These are phyloP conservation scores for Blastobotrys chiropterorum DNA, from an alignment of 805 yeast species.

Conservation along the genomic window DNA sequence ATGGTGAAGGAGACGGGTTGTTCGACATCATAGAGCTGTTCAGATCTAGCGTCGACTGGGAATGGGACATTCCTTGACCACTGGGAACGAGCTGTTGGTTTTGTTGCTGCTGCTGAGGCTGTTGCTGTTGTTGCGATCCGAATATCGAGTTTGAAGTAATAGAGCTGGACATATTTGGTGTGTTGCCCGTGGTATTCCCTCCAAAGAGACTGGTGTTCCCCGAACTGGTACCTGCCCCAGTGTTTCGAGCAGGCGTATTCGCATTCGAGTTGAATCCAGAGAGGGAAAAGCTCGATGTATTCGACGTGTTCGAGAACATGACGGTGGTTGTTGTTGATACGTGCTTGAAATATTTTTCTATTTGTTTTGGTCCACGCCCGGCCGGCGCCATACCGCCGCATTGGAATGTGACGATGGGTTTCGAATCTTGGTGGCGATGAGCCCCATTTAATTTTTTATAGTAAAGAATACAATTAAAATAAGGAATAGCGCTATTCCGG, in stretches of 20 bases:
- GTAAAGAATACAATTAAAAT: too few species aligned
- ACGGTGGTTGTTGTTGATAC: background rate
- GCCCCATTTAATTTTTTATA: too few species aligned
- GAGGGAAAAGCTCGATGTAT: background rate
- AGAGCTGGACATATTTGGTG: background rate
- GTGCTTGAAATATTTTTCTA: background rate
- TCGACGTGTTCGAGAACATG: background rate
- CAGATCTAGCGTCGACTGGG: constrained; percentile 12
- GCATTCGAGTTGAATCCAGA: background rate
- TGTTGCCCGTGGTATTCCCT: background rate
- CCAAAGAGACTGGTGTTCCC: background rate
- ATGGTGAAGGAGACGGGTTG: background rate
- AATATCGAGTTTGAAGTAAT: background rate
- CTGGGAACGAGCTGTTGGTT: background rate
- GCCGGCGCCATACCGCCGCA: background rate
- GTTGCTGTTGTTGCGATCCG: constrained; percentile 1
- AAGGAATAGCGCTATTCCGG: too few species aligned
- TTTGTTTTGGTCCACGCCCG: background rate
- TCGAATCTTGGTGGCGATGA: background rate
- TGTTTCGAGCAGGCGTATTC: background rate
- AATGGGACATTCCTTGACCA: constrained; percentile 7
- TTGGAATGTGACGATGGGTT: background rate
- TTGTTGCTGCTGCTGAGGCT: background rate
- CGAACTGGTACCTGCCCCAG: background rate
- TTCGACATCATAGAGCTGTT: background rate